phyloP scores from a whole-genome alignment of 768 basidiomycete genomes.

The Terana coerulea region DNA sequence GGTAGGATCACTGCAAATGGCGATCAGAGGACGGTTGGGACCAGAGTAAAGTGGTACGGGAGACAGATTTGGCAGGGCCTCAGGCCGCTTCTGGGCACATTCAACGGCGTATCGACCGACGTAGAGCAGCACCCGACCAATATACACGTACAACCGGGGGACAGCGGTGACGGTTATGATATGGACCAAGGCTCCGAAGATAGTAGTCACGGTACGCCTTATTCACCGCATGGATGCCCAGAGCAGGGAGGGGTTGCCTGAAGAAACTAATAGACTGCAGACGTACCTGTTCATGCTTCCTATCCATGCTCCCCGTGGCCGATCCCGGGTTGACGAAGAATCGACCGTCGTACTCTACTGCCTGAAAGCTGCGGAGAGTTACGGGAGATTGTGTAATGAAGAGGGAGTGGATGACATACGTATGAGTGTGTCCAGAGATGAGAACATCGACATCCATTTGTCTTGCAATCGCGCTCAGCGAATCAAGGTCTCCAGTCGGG shows the following conservation, averaged over 20 bases:
- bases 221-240: neutral
- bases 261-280: neutral
- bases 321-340: slow-evolving; percentile 98
- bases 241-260: neutral
- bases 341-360: slow-evolving; percentile 83
- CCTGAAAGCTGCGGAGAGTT: slow-evolving; percentile 71
- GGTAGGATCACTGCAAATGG: slow-evolving; percentile 68
- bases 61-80: too few relatives aligned
- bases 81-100: too few relatives aligned
- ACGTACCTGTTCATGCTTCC: slow-evolving; percentile 66
- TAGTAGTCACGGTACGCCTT: too few relatives aligned
- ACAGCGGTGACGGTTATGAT: too few relatives aligned
- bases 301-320: slow-evolving; percentile 92
- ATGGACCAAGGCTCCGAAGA: too few relatives aligned
- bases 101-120: too few relatives aligned
- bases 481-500: slow-evolving; percentile 88
- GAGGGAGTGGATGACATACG: slow-evolving; percentile 45
- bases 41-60: neutral
- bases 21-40: neutral
- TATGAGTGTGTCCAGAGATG: slow-evolving; percentile 90
- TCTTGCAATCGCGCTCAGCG: slow-evolving; percentile 81
- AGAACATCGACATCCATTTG: slow-evolving; percentile 99
- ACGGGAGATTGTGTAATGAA: neutral
- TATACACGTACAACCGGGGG: too few relatives aligned
- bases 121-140: too few relatives aligned